Base-by-base conservation (phyloP, 78 protist species). In the Pelomyxa schiedti region DNA sequence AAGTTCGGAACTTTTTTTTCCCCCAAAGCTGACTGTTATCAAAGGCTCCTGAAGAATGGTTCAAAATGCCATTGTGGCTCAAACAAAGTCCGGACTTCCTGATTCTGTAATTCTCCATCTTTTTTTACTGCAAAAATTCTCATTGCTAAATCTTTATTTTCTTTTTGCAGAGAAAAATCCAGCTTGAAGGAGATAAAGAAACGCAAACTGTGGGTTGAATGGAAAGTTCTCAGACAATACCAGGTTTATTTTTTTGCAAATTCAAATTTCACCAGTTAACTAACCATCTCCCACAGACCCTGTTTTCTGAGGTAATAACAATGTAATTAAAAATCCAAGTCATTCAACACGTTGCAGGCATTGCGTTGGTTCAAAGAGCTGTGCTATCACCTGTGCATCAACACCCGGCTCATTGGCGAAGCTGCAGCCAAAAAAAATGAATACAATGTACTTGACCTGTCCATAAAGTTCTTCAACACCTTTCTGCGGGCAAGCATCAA, bases 401-500 rank as follows among this genome's bases (percentile, higher is more conserved):
- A 69, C 36, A 69, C 73, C 4, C 30, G 73, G 24, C 24, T 69
- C 73, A 69, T 69, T 43, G 73, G 42, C 4, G 42, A 69, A 5
- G 26, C 73, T 30, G 73, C 73, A 4, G 73, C 73, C 28, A 43
- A n/a, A 26, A 8, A 37, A 4, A 69, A 32, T 32, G 38, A 69
- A 32, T n/a, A 40, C 29, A 26, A 26, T 8, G 4, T n/a, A 43
- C 3, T 69, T 32, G 73, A 69, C 41, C 41, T 69, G 38, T 69
- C 64, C 73, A 69, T 69, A 29, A 69, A 69, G 38, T 69, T 69
- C 38, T 69, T 9, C 73, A 69, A 69, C 73, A 69, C 73, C 4
- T 69, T 40, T n/a, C 73, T 69, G 73, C 30, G 73, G 5, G 26
- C 73, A 8, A n/a, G 64, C 42, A 69, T 69, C 73, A 69, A 69